phyloP scores from a whole-genome alignment of 164 flowering plant genomes.

The Vitis cinerea region DNA sequence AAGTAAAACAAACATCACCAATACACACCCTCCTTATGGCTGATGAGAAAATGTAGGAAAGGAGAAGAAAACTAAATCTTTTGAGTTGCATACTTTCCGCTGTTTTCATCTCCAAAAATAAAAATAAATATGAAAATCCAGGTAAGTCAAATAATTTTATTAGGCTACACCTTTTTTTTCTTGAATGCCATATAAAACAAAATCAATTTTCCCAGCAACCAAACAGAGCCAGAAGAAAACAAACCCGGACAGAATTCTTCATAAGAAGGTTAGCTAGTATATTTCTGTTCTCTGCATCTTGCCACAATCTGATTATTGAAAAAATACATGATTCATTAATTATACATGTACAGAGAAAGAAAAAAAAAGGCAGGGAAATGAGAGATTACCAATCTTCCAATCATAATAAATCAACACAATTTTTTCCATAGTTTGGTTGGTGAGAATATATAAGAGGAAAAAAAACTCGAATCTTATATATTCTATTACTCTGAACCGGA shows the following conservation, averaged over 20 bases:
- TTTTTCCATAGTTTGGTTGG: no score
- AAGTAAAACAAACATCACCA: neutral
- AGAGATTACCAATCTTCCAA: neutral
- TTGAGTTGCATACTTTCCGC: no score
- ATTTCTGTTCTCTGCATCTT: constrained; percentile 85
- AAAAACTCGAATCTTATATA: no score
- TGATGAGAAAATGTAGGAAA: neutral
- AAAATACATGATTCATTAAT: neutral
- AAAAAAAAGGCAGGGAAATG: neutral
- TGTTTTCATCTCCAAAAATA: neutral
- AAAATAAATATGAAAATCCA: neutral
- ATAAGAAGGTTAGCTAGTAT: constrained; percentile 53
- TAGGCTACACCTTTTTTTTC: no score
- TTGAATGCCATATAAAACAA: neutral
- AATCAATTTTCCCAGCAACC: neutral
- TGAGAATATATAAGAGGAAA: no score
- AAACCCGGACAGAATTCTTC: constrained; percentile 62
- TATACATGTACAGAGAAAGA: neutral
- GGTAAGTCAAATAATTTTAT: neutral
- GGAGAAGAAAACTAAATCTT: neutral
- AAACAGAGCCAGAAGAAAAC: neutral
- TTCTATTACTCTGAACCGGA: no score
- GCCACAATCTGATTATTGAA: constrained; percentile 69
- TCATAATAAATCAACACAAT: neutral
- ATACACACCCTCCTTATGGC: neutral